phyloP scores from a whole-genome alignment of 805 yeast species.

The Saccharomycopsis sp. region DNA sequence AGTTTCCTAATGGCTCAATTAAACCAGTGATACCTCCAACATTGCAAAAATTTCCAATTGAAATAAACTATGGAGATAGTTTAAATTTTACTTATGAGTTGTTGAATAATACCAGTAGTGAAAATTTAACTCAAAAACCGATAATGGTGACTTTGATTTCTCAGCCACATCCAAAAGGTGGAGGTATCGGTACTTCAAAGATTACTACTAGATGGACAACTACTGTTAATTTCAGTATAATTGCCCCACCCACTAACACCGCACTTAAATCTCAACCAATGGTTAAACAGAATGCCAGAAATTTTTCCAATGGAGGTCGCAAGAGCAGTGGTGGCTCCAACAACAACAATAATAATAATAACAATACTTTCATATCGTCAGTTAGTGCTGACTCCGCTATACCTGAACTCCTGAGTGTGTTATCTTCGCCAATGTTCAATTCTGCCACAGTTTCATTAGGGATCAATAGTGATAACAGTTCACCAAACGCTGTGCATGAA shows the following conservation, averaged over 20 bases:
- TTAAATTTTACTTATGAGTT: constrained; percentile 33
- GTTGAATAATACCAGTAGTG: constrained; percentile 27
- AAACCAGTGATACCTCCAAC: constrained; percentile 19
- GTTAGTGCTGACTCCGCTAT: not conserved
- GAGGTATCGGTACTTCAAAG: constrained; percentile 6
- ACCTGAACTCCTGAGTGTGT: too few relatives aligned
- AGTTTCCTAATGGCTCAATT: constrained; percentile 22
- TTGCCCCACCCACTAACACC: constrained; percentile 38
- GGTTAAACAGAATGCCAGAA: not conserved
- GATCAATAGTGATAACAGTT: constrained; percentile 9
- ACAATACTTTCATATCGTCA: constrained; percentile 4
- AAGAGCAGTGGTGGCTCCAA: not conserved
- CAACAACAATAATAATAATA: not conserved
- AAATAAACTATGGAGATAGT: constrained; percentile 28
- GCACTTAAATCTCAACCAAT: constrained; percentile 28
- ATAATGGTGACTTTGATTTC: constrained; percentile 26
- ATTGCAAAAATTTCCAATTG: constrained; percentile 27
- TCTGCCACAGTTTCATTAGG: constrained; percentile 18
- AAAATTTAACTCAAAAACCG: constrained; percentile 25
- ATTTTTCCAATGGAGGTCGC: not conserved
- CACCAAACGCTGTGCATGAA: constrained; percentile 12
- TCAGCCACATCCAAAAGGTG: constrained; percentile 22
- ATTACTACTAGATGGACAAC: constrained; percentile 37
- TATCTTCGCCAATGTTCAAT: constrained; percentile 11
- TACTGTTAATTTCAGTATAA: constrained; percentile 33